These are phyloP conservation scores for Microsporum canis DNA, from an alignment of 2,329 filamentous ascomycete genomes.

Conservation along the genomic window DNA sequence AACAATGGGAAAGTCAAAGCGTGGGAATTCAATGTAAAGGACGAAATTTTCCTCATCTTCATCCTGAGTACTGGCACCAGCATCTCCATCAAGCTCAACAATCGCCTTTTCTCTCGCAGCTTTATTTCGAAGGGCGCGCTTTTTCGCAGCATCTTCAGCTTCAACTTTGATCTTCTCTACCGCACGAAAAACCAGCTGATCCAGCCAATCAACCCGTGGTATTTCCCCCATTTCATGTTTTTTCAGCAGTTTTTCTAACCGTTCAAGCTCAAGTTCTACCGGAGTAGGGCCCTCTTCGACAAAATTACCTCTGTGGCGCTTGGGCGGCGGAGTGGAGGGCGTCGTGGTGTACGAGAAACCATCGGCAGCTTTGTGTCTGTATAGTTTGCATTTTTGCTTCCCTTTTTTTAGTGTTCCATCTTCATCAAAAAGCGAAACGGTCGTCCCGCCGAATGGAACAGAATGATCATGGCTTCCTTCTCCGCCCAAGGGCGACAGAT, in stretches of 20 bases:
- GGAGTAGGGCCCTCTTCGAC: conserved; percentile 43
- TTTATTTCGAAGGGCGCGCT: conserved; percentile 36
- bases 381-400: conserved; percentile 77
- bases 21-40: conserved; percentile 80
- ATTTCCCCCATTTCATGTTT: conserved; percentile 98
- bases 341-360: conserved; percentile 71
- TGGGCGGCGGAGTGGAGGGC: conserved; percentile 53
- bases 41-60: conserved; percentile 58
- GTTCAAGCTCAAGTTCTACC: conserved; percentile 73
- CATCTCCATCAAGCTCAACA: conserved; percentile 24
- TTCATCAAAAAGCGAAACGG: conserved; percentile 78
- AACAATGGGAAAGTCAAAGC: conserved; percentile 91
- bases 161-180: conserved; percentile 66
- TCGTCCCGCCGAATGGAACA: conserved; percentile 88
- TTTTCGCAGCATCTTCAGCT: conserved; percentile 53
- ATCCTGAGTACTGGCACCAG: conserved; percentile 18
- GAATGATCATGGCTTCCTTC: conserved; percentile 61
- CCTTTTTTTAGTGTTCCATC: conserved; percentile 88
- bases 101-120: conserved; percentile 21
- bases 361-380: conserved; percentile 73
- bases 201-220: conserved; percentile 83
- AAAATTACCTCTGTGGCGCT: conserved; percentile 41
- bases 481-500: conserved; percentile 69
- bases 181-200: conserved; percentile 82
- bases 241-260: conserved; percentile 82